Evolutionary conservation across 1,139 yeast species (phyloP).

Genomic region (Pichia sp.): DNA sequence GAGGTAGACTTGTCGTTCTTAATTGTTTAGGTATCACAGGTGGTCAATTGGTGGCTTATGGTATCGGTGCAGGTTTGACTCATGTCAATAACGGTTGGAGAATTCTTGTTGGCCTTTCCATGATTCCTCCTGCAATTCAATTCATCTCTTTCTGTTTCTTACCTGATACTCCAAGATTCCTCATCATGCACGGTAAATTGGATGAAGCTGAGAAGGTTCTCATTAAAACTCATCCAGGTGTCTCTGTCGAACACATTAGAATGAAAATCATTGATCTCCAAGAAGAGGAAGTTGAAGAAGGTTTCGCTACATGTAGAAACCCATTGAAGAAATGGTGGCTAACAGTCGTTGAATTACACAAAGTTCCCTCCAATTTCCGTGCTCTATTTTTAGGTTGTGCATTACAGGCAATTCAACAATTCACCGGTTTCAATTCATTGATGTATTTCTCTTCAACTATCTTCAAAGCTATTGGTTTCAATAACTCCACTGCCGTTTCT

Average conservation of each 20-base stretch:
- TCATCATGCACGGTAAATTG: constrained; percentile 59
- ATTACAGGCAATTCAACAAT: constrained; percentile 90
- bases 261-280: constrained; percentile 55
- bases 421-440: constrained; percentile 90
- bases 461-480: constrained; percentile 81
- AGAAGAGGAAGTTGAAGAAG: constrained; percentile 48
- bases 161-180: constrained; percentile 93
- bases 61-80: constrained; percentile 83
- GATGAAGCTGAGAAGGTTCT: constrained; percentile 65
- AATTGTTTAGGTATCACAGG: constrained; percentile 76
- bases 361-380: constrained; percentile 73
- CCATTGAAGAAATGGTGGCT: constrained; percentile 49
- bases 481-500: constrained; percentile 87
- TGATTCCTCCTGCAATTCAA: constrained; percentile 81
- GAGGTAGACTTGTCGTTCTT: constrained; percentile 74
- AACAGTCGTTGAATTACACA: constrained; percentile 63
- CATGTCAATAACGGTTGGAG: constrained; percentile 84
- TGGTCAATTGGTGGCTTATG: constrained; percentile 88
- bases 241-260: constrained; percentile 50
- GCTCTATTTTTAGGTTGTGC: constrained; percentile 89
- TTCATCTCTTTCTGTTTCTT: constrained; percentile 70
- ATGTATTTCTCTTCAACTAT: constrained; percentile 92
- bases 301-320: constrained; percentile 28
- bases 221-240: constrained; percentile 47
- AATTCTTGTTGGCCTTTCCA: constrained; percentile 79